Base-by-base conservation (phyloP, 2,329 filamentous ascomycete species). In the Fusarium heterosporum region DNA sequence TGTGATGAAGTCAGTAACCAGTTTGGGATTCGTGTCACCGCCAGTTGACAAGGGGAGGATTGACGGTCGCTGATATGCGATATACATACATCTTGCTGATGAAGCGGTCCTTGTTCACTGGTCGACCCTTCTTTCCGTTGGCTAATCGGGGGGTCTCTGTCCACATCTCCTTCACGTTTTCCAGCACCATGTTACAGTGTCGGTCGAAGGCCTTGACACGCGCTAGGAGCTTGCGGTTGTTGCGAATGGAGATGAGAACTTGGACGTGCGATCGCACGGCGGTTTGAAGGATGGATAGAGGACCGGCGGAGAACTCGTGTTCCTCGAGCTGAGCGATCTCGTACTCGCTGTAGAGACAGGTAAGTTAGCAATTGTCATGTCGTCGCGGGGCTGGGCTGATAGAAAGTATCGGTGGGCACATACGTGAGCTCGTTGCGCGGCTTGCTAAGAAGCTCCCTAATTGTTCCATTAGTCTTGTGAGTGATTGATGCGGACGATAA, bases 161-260 rank as follows among this genome's bases (percentile, higher is more conserved):
- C 96, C 96, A 99, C 95, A 99, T 98, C 83, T 99, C 96, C 85
- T 82, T 81, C 42, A 96, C 93, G 72, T 97, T 97, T 84, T 97
- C 93, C 46, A 97, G 84, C 5, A 97, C 92, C 96, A 99, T 98
- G 83, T 99, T 99, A 87, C 94, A 98, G 82, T 99, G 96, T 63
- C 96, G 87, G 81, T 99, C 96, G 78, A 99, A 99, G 8, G 96
- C 96, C 85, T 99, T 99, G 76, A 99, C 95, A 68, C 96, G 91
- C 50, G 95, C 96, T 55, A 99, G 90, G 46, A 99, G 87, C 85
- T 99, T 99, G 81, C 95, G 92, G 85, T 98, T 98, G 87, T 97
- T 97, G 71, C 96, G 93, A 82, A 95, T 95, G 54, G 93, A 97
- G 77, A 99, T 97, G 69, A 99, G 89, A 66, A 99, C 95, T 82